Percentiles rank a stretch among this genome's conserved stretches.
Evolutionary conservation across 169 alveolate genomes (phyloP).

Genomic region (Cryptosporidium xiaoi): DNA sequence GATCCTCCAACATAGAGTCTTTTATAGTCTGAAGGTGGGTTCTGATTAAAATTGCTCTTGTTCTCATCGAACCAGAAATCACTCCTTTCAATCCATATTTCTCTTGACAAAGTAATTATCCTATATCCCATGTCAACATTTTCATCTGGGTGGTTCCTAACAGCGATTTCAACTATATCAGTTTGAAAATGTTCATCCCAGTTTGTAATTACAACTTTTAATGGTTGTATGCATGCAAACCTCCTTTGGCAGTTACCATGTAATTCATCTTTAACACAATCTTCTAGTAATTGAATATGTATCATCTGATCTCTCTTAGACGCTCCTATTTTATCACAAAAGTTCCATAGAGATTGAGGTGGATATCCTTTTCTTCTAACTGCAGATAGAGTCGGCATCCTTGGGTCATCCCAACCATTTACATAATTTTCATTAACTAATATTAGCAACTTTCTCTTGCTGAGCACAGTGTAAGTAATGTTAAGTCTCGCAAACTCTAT

Average conservation of each 20-base stretch:
- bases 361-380: conserved; percentile 96
- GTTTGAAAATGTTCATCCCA: conserved; percentile 72
- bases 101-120: conserved; percentile 3
- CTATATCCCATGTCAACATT: conserved; percentile 54
- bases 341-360: conserved; percentile 89
- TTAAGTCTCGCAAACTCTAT: conserved; percentile 98
- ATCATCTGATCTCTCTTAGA: conserved; percentile 95
- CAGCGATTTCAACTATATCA: conserved; percentile 76
- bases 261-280: conserved; percentile 90
- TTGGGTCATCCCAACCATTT: conserved; percentile 99
- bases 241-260: conserved; percentile 88
- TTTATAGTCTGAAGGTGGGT: conserved; percentile 53
- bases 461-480: conserved; percentile 94
- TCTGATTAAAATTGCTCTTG: conserved; percentile 11
- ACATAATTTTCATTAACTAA: conserved; percentile 92
- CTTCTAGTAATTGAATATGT: conserved; percentile 92
- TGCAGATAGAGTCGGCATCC: conserved; percentile 98
- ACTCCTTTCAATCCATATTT: conserved; percentile 72
- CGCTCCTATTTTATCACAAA: conserved; percentile 94
- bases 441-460: conserved; percentile 95
- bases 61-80: conserved; percentile 54
- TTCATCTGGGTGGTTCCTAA: conserved; percentile 74
- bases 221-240: conserved; percentile 88
- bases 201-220: conserved; percentile 83
- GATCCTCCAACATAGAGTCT: conserved; percentile 52